A percentile compares a stretch with the other conserved stretches of the same genome.
phyloP scores from a whole-genome alignment of 2,329 filamentous ascomycete species.

The Cercospora sojina region DNA sequence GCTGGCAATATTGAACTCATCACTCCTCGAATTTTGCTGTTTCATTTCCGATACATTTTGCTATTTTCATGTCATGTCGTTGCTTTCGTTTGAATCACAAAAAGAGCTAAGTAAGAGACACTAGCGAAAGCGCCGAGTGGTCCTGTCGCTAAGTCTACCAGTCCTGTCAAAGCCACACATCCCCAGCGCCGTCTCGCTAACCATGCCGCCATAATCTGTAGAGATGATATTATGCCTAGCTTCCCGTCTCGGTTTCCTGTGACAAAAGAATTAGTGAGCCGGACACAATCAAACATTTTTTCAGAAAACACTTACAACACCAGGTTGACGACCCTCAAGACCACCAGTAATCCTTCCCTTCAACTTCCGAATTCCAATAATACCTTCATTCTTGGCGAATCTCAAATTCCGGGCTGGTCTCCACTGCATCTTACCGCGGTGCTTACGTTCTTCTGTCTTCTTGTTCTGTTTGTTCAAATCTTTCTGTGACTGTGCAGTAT shows the following conservation, averaged over 20 bases:
- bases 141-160: neutral
- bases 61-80: neutral
- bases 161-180: neutral
- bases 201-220: neutral
- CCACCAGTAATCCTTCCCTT: constrained; percentile 70
- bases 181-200: neutral
- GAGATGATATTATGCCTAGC: neutral
- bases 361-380: constrained; percentile 72
- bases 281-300: neutral
- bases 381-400: constrained; percentile 85
- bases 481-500: constrained; percentile 43
- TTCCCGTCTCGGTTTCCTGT: constrained; percentile 28
- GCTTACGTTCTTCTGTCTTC: constrained; percentile 73
- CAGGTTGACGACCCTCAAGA: constrained; percentile 77
- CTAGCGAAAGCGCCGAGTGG: neutral
- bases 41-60: neutral
- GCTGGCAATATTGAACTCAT: constrained; percentile 16
- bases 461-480: constrained; percentile 67
- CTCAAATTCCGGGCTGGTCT: constrained; percentile 79
- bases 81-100: neutral
- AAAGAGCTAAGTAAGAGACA: neutral
- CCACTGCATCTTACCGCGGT: constrained; percentile 94
- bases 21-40: constrained; percentile 6
- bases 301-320: constrained; percentile 57
- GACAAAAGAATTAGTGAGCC: constrained; percentile 14